These are phyloP conservation scores for Phalaenopsis equestris DNA, from an alignment of 106 monocot species.

Conservation along the genomic window DNA sequence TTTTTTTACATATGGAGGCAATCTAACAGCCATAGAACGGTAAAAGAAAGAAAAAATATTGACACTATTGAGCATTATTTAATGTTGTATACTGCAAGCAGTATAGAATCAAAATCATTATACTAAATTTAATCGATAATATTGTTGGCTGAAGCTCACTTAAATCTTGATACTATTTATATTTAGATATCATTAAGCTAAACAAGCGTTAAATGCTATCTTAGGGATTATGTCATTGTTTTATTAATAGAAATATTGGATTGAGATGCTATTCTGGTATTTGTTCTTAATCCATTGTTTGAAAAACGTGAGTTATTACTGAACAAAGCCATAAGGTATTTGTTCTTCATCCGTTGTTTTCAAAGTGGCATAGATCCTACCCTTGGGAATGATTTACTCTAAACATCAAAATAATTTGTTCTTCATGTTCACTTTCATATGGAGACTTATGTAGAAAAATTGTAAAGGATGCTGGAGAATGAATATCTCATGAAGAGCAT, in stretches of 20 bases:
- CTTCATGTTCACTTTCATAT: no score
- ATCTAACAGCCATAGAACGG: background rate
- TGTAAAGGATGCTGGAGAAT: no score
- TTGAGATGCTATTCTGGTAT: background rate
- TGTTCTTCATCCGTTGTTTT: no score
- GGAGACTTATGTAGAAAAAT: no score
- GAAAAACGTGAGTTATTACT: background rate
- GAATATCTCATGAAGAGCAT: no score
- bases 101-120: background rate
- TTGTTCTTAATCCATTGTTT: background rate
- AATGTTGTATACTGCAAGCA: background rate
- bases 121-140: background rate
- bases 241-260: no score
- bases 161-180: background rate
- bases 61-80: background rate
- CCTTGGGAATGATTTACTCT: no score
- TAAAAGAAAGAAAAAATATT: background rate
- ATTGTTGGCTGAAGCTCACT: no score
- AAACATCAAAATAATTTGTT: no score
- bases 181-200: background rate
- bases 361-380: no score
- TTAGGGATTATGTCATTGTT: background rate
- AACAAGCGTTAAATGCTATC: background rate
- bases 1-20: background rate
- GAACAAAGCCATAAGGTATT: background rate